Percentiles rank a stretch among this genome's conserved stretches.
Evolutionary conservation across 2,329 filamentous ascomycete species (phyloP).

Genomic region (Cladosporium sp.): DNA sequence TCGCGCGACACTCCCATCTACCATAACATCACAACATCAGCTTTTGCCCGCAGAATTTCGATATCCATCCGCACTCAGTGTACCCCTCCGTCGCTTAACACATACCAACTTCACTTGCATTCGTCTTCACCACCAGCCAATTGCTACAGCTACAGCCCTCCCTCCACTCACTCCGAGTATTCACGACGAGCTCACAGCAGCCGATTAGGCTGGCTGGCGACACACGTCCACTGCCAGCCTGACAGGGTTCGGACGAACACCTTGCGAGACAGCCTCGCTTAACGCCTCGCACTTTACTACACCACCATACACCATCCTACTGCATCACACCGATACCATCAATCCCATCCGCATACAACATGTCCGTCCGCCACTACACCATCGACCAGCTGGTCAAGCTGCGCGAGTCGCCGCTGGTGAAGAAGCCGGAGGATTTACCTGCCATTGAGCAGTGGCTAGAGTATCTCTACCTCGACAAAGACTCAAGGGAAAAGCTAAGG

Average conservation of each 20-base stretch:
- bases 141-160: background rate
- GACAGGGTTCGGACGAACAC: constrained; percentile 5
- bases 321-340: background rate
- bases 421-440: constrained; percentile 75
- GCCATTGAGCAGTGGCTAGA: constrained; percentile 96
- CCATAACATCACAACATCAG: constrained; percentile 12
- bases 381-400: constrained; percentile 74
- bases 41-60: constrained; percentile 16
- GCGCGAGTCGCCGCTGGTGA: constrained; percentile 77
- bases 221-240: constrained; percentile 9
- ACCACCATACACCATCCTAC: background rate
- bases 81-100: constrained; percentile 19
- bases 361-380: constrained; percentile 63
- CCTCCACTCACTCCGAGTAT: background rate
- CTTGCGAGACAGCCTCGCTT: constrained; percentile 8
- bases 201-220: constrained; percentile 7
- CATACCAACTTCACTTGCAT: background rate
- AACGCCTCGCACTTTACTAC: background rate
- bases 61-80: constrained; percentile 17
- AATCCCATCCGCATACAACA: constrained; percentile 15
- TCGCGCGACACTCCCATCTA: background rate
- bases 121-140: background rate
- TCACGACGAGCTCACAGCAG: background rate
- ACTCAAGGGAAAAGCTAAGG: constrained; percentile 40
- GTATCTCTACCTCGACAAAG: constrained; percentile 52